These are phyloP conservation scores for Aspergillus cristatus DNA, from an alignment of 495 filamentous ascomycete species.

Conservation along the genomic window DNA sequence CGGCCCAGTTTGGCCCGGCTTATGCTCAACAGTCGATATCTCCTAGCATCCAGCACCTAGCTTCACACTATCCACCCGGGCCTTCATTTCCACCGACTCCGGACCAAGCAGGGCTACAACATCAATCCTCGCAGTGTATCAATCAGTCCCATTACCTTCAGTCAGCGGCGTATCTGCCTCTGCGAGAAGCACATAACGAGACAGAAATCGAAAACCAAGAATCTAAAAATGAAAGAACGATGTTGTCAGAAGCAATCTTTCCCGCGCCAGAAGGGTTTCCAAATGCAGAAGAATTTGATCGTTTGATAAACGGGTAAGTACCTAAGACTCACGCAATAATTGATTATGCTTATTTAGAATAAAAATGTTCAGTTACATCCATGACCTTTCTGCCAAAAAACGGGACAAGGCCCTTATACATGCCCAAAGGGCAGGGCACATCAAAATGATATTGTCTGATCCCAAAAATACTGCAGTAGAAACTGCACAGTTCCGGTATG, in stretches of 20 bases:
- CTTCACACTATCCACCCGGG: slow-evolving; percentile 21
- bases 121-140: slow-evolving; percentile 26
- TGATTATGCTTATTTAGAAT: not conserved
- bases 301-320: slow-evolving; percentile 43
- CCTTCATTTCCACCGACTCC: slow-evolving; percentile 25
- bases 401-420: slow-evolving; percentile 52
- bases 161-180: slow-evolving; percentile 25
- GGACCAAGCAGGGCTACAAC: slow-evolving; percentile 23
- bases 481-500: slow-evolving; percentile 48
- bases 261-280: slow-evolving; percentile 44
- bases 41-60: slow-evolving; percentile 20
- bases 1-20: slow-evolving; percentile 24
- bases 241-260: slow-evolving; percentile 36
- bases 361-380: slow-evolving; percentile 30
- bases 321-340: not conserved
- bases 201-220: slow-evolving; percentile 38
- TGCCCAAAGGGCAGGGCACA: slow-evolving; percentile 44
- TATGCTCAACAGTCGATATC: slow-evolving; percentile 28
- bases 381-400: slow-evolving; percentile 47
- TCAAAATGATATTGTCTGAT: slow-evolving; percentile 43
- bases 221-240: slow-evolving; percentile 31
- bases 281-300: slow-evolving; percentile 43
- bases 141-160: slow-evolving; percentile 28
- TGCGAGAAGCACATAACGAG: slow-evolving; percentile 25
- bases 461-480: slow-evolving; percentile 50